Evolutionary conservation across 257 asterid genomes (phyloP).

Genomic region (Rubia yunnanensis): DNA sequence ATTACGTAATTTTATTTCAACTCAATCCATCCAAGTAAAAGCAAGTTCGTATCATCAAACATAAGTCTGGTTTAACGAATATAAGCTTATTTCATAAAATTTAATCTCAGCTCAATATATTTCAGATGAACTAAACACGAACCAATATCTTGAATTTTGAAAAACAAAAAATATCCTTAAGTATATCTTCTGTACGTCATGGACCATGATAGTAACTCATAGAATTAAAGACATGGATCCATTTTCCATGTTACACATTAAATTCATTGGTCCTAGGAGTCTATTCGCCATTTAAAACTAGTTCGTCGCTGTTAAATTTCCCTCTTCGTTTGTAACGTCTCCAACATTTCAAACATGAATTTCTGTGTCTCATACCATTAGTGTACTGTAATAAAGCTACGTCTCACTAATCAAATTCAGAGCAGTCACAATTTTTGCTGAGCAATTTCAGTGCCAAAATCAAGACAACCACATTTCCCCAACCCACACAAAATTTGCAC

Average conservation of each 20-base stretch:
- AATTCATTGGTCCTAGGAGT: constrained; percentile 1
- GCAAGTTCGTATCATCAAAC: too few relatives aligned
- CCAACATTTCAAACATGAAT: constrained; percentile 1
- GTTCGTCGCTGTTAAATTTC: constrained; percentile 8
- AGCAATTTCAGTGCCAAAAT: background rate
- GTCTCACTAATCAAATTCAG: background rate
- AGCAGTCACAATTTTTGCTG: background rate
- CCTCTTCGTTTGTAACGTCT: background rate
- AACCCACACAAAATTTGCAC: background rate
- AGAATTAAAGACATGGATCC: background rate
- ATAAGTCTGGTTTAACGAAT: too few relatives aligned
- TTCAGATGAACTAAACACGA: too few relatives aligned
- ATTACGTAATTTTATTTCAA: too few relatives aligned
- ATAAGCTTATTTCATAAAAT: too few relatives aligned
- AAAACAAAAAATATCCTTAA: too few relatives aligned
- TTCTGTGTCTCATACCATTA: background rate
- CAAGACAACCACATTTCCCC: too few relatives aligned
- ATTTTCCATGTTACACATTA: background rate
- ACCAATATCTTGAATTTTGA: background rate
- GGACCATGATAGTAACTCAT: background rate
- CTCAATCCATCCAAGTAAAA: too few relatives aligned
- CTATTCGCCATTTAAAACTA: background rate
- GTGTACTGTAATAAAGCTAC: too few relatives aligned
- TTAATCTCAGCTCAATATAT: too few relatives aligned
- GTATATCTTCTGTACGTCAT: too few relatives aligned